A percentile compares a stretch with the other conserved stretches of the same genome.
Evolutionary conservation across 164 flowering plant genomes (phyloP).

Genomic region (Dillenia suffruticosa): DNA sequence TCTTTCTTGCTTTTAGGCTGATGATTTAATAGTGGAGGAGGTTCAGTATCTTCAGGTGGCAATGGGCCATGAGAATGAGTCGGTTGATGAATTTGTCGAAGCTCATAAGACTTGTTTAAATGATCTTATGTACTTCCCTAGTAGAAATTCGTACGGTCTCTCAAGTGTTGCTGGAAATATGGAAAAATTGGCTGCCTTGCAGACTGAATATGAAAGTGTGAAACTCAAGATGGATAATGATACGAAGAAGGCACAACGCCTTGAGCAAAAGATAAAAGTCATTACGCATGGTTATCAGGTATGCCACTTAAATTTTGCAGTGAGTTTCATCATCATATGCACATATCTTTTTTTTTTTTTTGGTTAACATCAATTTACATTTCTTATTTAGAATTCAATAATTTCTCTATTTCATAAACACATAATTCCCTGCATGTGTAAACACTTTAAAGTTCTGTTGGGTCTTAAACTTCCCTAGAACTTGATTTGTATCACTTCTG

Average conservation of each 20-base stretch:
- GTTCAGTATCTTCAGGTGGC: constrained; percentile 68
- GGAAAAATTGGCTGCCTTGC: constrained; percentile 83
- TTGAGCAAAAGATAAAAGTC: constrained; percentile 75
- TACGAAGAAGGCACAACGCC: constrained; percentile 71
- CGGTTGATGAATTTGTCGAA: constrained; percentile 80
- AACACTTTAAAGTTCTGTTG: too few relatives aligned
- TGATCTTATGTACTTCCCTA: constrained; percentile 91
- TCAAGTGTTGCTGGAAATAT: constrained; percentile 84
- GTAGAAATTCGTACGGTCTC: constrained; percentile 83
- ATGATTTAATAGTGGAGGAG: constrained; percentile 58
- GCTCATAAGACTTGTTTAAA: constrained; percentile 82
- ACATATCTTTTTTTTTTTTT: background rate
- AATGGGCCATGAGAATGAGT: constrained; percentile 86
- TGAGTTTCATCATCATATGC: background rate
- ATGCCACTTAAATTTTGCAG: constrained; percentile 1
- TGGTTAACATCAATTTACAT: background rate
- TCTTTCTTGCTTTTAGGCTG: constrained; percentile 50
- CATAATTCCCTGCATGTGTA: background rate
- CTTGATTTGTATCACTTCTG: too few relatives aligned
- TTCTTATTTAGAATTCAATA: background rate
- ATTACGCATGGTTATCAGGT: constrained; percentile 92
- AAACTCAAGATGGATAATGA: constrained; percentile 81
- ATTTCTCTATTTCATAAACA: background rate
- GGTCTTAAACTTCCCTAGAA: too few relatives aligned
- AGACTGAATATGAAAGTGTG: constrained; percentile 78